These are phyloP conservation scores for Neopestalotiopsis sp. DNA, from an alignment of 2,329 filamentous ascomycete species.

Conservation along the genomic window DNA sequence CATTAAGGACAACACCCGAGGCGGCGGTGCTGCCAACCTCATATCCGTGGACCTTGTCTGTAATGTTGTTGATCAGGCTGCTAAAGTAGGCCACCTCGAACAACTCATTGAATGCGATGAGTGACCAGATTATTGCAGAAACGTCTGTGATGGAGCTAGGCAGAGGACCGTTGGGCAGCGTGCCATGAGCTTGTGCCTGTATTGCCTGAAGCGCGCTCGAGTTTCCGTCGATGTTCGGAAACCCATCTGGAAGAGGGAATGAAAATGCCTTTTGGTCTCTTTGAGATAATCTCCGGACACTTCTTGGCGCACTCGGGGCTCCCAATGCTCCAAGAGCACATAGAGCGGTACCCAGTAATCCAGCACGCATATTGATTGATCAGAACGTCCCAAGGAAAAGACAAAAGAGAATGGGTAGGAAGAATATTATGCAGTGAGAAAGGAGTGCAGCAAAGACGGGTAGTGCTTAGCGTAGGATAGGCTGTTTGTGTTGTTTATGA, in stretches of 20 bases:
- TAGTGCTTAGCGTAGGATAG: neutral
- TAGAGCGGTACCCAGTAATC: neutral
- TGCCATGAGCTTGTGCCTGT: constrained; percentile 4
- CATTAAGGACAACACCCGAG: neutral
- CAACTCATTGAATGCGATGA: constrained; percentile 15
- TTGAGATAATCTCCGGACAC: neutral
- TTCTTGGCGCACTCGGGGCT: neutral
- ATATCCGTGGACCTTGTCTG: constrained; percentile 3
- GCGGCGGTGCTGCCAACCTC: constrained; percentile 10
- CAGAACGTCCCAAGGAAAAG: neutral
- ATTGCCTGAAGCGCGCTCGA: constrained; percentile 9
- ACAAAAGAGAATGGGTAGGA: neutral
- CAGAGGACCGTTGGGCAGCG: neutral
- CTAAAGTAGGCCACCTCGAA: constrained; percentile 16
- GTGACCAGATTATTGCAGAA: neutral
- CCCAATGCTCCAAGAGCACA: neutral
- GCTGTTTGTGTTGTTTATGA: neutral
- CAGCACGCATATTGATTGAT: neutral
- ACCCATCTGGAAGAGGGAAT: constrained; percentile 9
- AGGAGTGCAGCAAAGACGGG: neutral
- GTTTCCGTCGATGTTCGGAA: neutral
- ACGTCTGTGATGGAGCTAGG: constrained; percentile 5
- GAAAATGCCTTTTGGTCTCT: constrained; percentile 3
- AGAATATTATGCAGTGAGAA: neutral
- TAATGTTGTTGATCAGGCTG: constrained; percentile 12